phyloP scores from a whole-genome alignment of 305 asterid species.

The Striga hermonthica region DNA sequence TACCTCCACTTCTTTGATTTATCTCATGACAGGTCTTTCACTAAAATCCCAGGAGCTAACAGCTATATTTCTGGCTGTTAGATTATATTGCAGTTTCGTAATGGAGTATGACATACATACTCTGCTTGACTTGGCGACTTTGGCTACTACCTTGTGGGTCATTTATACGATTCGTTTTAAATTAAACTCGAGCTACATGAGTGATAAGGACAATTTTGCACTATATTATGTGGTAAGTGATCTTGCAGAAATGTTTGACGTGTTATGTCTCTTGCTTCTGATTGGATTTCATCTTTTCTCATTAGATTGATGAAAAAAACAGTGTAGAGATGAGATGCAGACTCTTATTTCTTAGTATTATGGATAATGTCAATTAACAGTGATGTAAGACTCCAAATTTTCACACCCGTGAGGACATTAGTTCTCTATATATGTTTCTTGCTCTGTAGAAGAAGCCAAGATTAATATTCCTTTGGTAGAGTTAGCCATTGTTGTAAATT shows the following conservation, averaged over 20 bases:
- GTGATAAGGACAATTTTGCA: constrained; percentile 69
- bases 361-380: too few species aligned
- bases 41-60: constrained; percentile 93
- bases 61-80: constrained; percentile 81
- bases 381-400: too few species aligned
- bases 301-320: background rate
- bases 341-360: too few species aligned
- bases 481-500: too few species aligned
- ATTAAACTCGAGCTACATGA: constrained; percentile 77
- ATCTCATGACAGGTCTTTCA: constrained; percentile 67
- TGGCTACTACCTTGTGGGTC: constrained; percentile 91
- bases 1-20: constrained; percentile 12
- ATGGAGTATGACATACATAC: constrained; percentile 98
- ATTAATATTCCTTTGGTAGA: too few species aligned
- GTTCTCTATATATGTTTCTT: too few species aligned
- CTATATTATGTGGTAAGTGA: constrained; percentile 73
- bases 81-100: constrained; percentile 89
- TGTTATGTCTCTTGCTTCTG: background rate
- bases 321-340: too few species aligned
- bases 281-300: constrained; percentile 4
- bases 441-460: too few species aligned
- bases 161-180: constrained; percentile 73
- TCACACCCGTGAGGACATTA: too few species aligned
- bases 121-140: constrained; percentile 79
- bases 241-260: background rate